These are phyloP conservation scores for Rhodotorula glutinis DNA, from an alignment of 1,284 basidiomycete species.

Conservation along the genomic window DNA sequence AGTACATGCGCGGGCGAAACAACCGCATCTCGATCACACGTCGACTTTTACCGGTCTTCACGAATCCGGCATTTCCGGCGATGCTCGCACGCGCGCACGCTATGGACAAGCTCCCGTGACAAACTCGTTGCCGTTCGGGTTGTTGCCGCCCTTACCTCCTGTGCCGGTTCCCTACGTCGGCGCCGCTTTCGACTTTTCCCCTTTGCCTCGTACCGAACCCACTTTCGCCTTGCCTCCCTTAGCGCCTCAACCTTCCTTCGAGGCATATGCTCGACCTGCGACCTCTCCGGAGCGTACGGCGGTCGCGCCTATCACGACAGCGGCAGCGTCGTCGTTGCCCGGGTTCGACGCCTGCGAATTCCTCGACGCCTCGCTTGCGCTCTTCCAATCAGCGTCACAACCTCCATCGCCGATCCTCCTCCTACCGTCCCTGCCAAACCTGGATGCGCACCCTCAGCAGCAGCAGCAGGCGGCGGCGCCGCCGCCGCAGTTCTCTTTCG, in stretches of 20 bases:
- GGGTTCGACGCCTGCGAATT: not conserved
- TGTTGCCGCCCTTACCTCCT: not conserved
- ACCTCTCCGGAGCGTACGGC: not conserved
- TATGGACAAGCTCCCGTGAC: not conserved
- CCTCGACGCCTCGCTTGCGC: not conserved
- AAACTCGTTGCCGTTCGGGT: not conserved
- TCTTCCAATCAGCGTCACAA: not conserved
- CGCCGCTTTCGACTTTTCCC: no score
- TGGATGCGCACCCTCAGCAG: not conserved
- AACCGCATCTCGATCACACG: slow-evolving; percentile 1
- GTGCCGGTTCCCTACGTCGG: no score
- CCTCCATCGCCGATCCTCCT: slow-evolving; percentile 4
- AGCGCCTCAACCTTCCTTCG: not conserved
- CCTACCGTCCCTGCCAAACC: not conserved
- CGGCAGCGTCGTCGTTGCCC: no score
- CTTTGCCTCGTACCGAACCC: not conserved
- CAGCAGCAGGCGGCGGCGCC: not conserved
- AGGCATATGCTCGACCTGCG: no score
- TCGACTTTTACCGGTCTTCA: not conserved
- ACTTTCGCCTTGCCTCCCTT: not conserved
- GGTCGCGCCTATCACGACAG: no score
- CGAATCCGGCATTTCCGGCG: not conserved
- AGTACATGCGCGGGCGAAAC: not conserved
- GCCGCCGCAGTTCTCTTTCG: not conserved
- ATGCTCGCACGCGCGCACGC: no score